phyloP scores from a whole-genome alignment of 2,329 filamentous ascomycete genomes.

The Fusarium sp. region DNA sequence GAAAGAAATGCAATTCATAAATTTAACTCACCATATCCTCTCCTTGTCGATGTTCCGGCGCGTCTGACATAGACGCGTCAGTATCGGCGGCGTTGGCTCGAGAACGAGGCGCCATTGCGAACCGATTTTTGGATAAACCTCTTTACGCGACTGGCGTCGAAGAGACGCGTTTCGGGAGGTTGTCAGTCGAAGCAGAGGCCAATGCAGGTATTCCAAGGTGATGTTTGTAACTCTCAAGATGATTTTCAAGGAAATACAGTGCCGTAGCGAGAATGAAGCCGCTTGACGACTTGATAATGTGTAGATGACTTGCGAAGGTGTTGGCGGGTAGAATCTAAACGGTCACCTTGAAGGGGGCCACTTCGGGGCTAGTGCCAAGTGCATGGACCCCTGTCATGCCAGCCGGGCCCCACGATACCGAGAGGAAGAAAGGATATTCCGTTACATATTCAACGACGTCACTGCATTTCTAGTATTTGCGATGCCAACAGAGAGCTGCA shows the following conservation, averaged over 20 bases:
- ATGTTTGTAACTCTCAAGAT: slow-evolving; percentile 3
- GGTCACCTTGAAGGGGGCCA: slow-evolving; percentile 54
- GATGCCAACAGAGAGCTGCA: background rate
- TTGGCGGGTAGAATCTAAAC: slow-evolving; percentile 54
- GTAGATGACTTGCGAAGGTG: slow-evolving; percentile 54
- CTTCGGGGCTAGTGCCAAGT: slow-evolving; percentile 53
- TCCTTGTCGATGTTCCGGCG: slow-evolving; percentile 61
- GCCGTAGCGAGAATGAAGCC: slow-evolving; percentile 23
- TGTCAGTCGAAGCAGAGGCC: slow-evolving; percentile 24
- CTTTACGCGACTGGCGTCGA: slow-evolving; percentile 67
- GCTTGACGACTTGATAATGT: slow-evolving; percentile 33
- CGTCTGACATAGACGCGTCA: slow-evolving; percentile 76
- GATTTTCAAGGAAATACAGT: slow-evolving; percentile 17
- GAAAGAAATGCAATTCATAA: background rate
- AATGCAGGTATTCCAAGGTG: slow-evolving; percentile 9
- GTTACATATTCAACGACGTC: slow-evolving; percentile 44
- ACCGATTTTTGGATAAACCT: slow-evolving; percentile 54
- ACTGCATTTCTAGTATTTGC: slow-evolving; percentile 19
- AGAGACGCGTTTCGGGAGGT: slow-evolving; percentile 62
- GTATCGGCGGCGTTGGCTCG: slow-evolving; percentile 68
- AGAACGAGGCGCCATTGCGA: slow-evolving; percentile 69
- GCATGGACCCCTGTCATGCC: slow-evolving; percentile 46
- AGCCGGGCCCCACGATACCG: slow-evolving; percentile 40
- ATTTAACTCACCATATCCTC: slow-evolving; percentile 65
- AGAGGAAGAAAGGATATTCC: slow-evolving; percentile 50